Percentiles rank a stretch among this genome's conserved stretches.
Conservation (phyloP, 106 monocot species). For the Alisma plantagoaquatica region DNA sequence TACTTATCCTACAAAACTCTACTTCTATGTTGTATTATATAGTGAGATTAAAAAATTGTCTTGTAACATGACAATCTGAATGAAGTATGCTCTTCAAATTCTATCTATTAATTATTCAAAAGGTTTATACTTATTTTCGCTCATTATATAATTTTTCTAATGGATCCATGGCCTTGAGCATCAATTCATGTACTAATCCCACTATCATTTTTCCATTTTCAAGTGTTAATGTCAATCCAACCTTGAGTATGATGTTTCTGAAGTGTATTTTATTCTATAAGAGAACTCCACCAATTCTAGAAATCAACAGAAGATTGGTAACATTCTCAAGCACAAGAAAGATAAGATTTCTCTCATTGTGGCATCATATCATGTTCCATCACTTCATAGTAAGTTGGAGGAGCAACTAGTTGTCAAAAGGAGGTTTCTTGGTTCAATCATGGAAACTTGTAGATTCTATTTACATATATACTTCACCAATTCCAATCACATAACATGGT, state of each 20-base stretch:
- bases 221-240: conserved; percentile 93
- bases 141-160: too few relatives aligned
- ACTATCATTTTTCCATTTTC: conserved; percentile 17
- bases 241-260: conserved; percentile 64
- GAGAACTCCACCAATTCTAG: conserved; percentile 33
- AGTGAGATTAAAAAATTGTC: too few relatives aligned
- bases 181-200: too few relatives aligned
- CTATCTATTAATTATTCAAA: too few relatives aligned
- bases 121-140: too few relatives aligned
- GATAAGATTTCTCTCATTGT: conserved; percentile 53
- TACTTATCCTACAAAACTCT: too few relatives aligned
- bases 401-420: conserved; percentile 58
- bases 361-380: conserved; percentile 67
- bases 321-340: conserved; percentile 29
- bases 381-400: conserved; percentile 78
- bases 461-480: too few relatives aligned
- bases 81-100: too few relatives aligned
- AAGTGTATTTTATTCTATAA: conserved; percentile 31
- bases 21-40: too few relatives aligned
- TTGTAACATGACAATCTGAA: too few relatives aligned
- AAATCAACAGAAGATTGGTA: conserved; percentile 36
- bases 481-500: too few relatives aligned
- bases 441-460: conserved; percentile 82
- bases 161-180: too few relatives aligned
- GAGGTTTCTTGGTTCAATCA: conserved; percentile 61